These are phyloP conservation scores for Zygoascus meyerae DNA, from an alignment of 1,139 yeast species.

Conservation along the genomic window DNA sequence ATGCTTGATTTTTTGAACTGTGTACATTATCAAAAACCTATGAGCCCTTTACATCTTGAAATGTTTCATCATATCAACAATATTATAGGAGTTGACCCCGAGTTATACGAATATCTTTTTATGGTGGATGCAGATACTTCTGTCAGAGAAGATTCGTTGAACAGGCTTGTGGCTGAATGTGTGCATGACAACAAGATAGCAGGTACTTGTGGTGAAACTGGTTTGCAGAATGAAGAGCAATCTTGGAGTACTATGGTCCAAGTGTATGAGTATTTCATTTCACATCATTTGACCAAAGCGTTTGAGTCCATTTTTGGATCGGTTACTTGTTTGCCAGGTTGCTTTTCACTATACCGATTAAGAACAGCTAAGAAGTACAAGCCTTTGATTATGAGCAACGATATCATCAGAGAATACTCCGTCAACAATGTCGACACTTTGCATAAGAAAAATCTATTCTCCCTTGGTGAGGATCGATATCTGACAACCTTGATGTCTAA, in stretches of 20 bases:
- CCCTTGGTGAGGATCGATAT: conserved; percentile 41
- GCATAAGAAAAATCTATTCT: conserved; percentile 39
- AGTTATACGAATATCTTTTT: conserved; percentile 36
- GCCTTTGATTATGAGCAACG: conserved; percentile 37
- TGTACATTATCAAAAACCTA: conserved; percentile 36
- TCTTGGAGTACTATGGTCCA: conserved; percentile 39
- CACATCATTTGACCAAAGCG: conserved; percentile 40
- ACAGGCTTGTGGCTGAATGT: conserved; percentile 37
- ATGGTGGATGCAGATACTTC: conserved; percentile 41
- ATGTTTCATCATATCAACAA: conserved; percentile 39
- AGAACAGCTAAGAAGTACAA: conserved; percentile 34
- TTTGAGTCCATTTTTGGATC: conserved; percentile 39
- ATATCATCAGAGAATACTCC: conserved; percentile 36
- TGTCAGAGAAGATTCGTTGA: conserved; percentile 35
- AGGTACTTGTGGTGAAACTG: conserved; percentile 40
- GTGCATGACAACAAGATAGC: conserved; percentile 35
- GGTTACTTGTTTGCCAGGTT: conserved; percentile 42
- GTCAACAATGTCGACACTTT: conserved; percentile 37
- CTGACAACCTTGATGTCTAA: conserved; percentile 38
- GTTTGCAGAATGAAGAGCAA: conserved; percentile 36
- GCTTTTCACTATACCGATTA: conserved; percentile 38
- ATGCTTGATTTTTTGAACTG: conserved; percentile 38
- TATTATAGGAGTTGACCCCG: conserved; percentile 40
- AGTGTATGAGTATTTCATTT: conserved; percentile 40
- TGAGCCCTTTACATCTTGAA: conserved; percentile 39